Evolutionary conservation across 305 asterid genomes (phyloP).

Genomic region (Fraxinus latifolia): DNA sequence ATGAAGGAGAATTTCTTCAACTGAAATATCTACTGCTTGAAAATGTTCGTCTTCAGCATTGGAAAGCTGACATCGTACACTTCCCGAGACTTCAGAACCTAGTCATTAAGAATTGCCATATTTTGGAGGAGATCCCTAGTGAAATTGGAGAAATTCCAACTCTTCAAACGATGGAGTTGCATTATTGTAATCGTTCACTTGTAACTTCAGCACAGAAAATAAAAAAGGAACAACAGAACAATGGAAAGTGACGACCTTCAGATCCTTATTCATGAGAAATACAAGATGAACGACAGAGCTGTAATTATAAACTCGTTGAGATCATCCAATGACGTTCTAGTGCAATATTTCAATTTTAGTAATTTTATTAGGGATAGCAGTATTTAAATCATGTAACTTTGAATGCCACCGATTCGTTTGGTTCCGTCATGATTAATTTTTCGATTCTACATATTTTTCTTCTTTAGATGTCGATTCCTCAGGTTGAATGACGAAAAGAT

Average conservation of each 20-base stretch:
- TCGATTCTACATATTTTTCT: no score
- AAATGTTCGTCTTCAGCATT: not conserved
- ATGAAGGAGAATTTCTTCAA: conserved; percentile 14
- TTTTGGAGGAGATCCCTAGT: conserved; percentile 12
- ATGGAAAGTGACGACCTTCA: not conserved
- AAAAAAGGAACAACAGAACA: not conserved
- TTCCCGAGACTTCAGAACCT: conserved; percentile 23
- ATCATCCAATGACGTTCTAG: not conserved
- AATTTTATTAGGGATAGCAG: no score
- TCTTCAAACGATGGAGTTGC: conserved; percentile 21
- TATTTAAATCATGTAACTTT: not conserved
- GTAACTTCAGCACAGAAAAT: not conserved
- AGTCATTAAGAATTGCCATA: not conserved
- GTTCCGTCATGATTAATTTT: not conserved
- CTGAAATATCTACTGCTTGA: conserved; percentile 15
- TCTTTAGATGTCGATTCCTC: not conserved
- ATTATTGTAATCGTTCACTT: not conserved
- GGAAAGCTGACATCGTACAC: conserved; percentile 8
- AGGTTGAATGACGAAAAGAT: not conserved
- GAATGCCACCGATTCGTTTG: not conserved
- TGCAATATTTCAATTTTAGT: no score
- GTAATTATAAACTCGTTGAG: not conserved
- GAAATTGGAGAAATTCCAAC: conserved; percentile 17
- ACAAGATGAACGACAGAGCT: not conserved
- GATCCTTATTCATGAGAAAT: not conserved